These are phyloP conservation scores for Sanghuangporus sanghuang DNA, from an alignment of 1,284 basidiomycete genomes.

Conservation along the genomic window DNA sequence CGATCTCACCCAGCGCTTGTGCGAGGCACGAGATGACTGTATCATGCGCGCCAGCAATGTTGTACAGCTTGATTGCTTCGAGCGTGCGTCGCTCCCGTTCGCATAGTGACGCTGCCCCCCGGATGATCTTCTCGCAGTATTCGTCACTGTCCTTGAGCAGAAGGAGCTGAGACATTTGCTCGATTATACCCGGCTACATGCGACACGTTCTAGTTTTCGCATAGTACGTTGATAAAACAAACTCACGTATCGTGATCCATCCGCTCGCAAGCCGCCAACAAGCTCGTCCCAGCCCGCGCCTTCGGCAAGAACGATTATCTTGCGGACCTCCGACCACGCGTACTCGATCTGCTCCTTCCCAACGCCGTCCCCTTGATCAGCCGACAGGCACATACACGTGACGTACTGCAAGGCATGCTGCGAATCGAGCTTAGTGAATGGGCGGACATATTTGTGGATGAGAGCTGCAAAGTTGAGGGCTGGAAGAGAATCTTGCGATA, in stretches of 20 bases:
- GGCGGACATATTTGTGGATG: conserved; percentile 89
- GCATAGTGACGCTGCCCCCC: conserved; percentile 74
- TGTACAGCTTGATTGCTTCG: conserved; percentile 94
- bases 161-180: conserved; percentile 76
- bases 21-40: conserved; percentile 89
- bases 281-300: conserved; percentile 86
- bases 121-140: conserved; percentile 82
- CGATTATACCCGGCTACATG: conserved; percentile 76
- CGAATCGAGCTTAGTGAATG: conserved; percentile 88
- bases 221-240: neutral
- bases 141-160: conserved; percentile 66
- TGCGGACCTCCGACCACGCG: conserved; percentile 84
- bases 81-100: conserved; percentile 76
- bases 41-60: conserved; percentile 88
- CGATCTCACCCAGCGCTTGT: conserved; percentile 82
- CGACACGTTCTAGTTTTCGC: neutral
- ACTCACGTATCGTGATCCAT: conserved; percentile 85
- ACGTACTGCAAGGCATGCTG: conserved; percentile 95
- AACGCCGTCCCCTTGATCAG: conserved; percentile 66
- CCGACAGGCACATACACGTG: conserved; percentile 80
- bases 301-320: conserved; percentile 85
- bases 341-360: conserved; percentile 82
- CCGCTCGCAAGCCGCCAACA: conserved; percentile 84
- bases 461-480: conserved; percentile 82
- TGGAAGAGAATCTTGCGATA: conserved; percentile 57